Percentiles rank a stretch among this genome's conserved stretches.
phyloP scores from a whole-genome alignment of 306 rosid genomes.

The Gastrolobium villosum region DNA sequence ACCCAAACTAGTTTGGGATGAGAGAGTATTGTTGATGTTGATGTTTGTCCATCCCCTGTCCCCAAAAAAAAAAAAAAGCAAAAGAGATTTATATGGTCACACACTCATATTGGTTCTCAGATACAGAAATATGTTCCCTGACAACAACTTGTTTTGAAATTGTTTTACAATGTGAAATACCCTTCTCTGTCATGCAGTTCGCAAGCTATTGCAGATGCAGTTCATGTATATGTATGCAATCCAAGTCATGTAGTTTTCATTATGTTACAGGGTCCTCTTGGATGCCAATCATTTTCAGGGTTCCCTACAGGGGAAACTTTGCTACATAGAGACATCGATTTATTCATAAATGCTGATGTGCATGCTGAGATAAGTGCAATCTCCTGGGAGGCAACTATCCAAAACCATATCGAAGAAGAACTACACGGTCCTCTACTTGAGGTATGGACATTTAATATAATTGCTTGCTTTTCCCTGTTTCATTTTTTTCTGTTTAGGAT shows the following conservation, averaged over 20 bases:
- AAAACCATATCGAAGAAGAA: slow-evolving; percentile 93
- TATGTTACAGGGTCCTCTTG: slow-evolving; percentile 90
- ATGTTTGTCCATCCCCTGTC: background rate
- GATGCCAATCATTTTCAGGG: slow-evolving; percentile 84
- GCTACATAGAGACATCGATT: slow-evolving; percentile 75
- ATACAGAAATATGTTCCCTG: background rate
- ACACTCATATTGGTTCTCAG: background rate
- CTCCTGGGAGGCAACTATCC: slow-evolving; percentile 96
- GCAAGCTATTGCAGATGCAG: slow-evolving; percentile 36
- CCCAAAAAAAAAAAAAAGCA: background rate
- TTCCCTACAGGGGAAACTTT: slow-evolving; percentile 71
- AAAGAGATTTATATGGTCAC: background rate
- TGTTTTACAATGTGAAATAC: background rate
- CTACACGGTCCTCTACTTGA: slow-evolving; percentile 77
- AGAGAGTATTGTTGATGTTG: too few relatives aligned
- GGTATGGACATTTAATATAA: slow-evolving; percentile 55
- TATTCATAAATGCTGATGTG: slow-evolving; percentile 70
- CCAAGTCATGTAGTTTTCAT: slow-evolving; percentile 51
- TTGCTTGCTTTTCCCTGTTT: background rate
- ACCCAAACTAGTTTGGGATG: too few relatives aligned
- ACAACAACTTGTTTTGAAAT: slow-evolving; percentile 8
- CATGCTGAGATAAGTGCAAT: slow-evolving; percentile 77
- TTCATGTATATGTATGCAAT: slow-evolving; percentile 29
- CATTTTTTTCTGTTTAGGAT: slow-evolving; percentile 12
- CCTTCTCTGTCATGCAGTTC: slow-evolving; percentile 32